Evolutionary conservation across 2,329 filamentous ascomycete genomes (phyloP), one percentile per base, ranked within the genome.

Genomic region (Pseudopyricularia javanii): DNA sequence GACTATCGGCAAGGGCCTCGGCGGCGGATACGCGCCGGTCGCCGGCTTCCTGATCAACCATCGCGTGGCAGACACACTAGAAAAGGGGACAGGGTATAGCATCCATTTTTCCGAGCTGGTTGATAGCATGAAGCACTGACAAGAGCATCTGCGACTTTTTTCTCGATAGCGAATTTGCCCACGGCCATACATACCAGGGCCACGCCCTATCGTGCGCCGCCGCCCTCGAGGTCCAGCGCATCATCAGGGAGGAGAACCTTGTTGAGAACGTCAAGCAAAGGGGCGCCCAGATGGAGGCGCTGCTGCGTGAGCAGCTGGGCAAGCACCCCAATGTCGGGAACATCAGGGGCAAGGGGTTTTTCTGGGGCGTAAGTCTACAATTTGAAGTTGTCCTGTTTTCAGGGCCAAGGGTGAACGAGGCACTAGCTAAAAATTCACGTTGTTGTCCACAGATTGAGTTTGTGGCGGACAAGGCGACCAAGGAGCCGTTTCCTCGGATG

Each of bases 1-100:
- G 61, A 77, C 79, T 1, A 68, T 85, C 24, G 82, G 79, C 4
- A 86, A 85, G 61, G 77, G 75, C 0, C 71, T 86, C 0, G 80
- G 75, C 4, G 82, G 74, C 40, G 83, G 83, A 0, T 83, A 79
- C 59, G 72, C 74, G 54, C 71, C 79, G 1, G 68, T 84, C n/a
- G 78, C 82, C 1, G 82, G 71, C 1, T 69, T 85, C 40, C 67
- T 86, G 12, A 71, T 77, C 9, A 74, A 70, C 37, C 62, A 70
- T 4, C 68, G 68, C 9, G 70, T 85, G 3, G 66, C 76, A 15
- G 66, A 77, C 15, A 70, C 63, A 1, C 64, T 82, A 24, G 60
- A 70, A 43, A 67, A 37, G 62, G 73, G 58, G 61, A 67, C 48
- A 20, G 66, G 60, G 61, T 68, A 6, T 24, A 5, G 17, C 8